Conservation (phyloP, 2,329 filamentous ascomycete genomes). For the Mycosphaerelloides madeirae region DNA sequence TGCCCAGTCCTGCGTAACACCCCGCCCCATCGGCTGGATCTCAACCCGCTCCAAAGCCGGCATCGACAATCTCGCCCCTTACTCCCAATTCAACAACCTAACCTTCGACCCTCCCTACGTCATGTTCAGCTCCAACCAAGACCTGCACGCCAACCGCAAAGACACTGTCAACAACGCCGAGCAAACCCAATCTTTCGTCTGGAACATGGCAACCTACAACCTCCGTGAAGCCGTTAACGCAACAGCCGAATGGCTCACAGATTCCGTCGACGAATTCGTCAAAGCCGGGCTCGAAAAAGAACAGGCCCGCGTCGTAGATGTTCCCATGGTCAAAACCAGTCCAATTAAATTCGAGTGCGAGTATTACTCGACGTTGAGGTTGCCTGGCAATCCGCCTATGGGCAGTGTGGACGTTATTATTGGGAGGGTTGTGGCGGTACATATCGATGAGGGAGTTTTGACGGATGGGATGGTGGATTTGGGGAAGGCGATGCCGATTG, state of each 20-base stretch:
- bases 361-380: conserved; percentile 50
- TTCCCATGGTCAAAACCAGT: conserved; percentile 52
- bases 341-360: conserved; percentile 58
- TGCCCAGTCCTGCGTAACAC: conserved; percentile 53
- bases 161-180: conserved; percentile 56
- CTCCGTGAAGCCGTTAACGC: conserved; percentile 54
- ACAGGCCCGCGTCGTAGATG: conserved; percentile 36
- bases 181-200: conserved; percentile 48
- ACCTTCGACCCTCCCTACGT: conserved; percentile 60
- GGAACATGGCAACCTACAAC: conserved; percentile 56
- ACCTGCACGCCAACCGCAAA: conserved; percentile 44
- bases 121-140: conserved; percentile 59
- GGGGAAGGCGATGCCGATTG: conserved; percentile 55
- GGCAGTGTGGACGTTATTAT: conserved; percentile 56
- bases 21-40: conserved; percentile 61
- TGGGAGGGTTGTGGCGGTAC: conserved; percentile 53
- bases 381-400: conserved; percentile 56
- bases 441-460: conserved; percentile 53
- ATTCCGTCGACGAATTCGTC: conserved; percentile 53
- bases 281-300: conserved; percentile 48
- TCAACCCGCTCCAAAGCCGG: conserved; percentile 48
- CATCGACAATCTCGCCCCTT: conserved; percentile 55
- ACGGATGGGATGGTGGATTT: conserved; percentile 55
- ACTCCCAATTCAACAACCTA: conserved; percentile 59
- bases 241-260: conserved; percentile 48